Evolutionary conservation across 1,284 basidiomycete genomes (phyloP).

Genomic region (Flammula alnicola): DNA sequence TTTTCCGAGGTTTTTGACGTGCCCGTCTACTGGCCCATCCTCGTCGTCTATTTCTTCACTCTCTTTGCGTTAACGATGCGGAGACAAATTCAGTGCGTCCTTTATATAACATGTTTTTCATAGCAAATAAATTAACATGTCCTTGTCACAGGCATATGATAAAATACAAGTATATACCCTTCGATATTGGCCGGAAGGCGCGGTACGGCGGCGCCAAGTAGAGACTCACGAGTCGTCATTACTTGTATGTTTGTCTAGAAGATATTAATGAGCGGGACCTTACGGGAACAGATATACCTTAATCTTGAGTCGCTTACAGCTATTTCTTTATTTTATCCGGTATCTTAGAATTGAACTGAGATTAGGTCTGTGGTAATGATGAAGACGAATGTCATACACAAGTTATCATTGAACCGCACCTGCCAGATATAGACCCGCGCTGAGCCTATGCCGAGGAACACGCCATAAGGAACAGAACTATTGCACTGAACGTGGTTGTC

Average conservation of each 20-base stretch:
- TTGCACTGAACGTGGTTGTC: too few relatives aligned
- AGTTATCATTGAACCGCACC: not conserved
- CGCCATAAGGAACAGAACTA: too few relatives aligned
- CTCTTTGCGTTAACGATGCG: slow-evolving; percentile 92
- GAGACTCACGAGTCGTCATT: not conserved
- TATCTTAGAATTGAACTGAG: slow-evolving; percentile 13
- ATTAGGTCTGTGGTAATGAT: not conserved
- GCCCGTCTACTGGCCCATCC: slow-evolving; percentile 98
- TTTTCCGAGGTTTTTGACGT: slow-evolving; percentile 87
- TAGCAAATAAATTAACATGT: slow-evolving; percentile 1
- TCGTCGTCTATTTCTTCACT: slow-evolving; percentile 91
- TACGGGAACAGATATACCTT: slow-evolving; percentile 18
- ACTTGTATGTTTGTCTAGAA: not conserved
- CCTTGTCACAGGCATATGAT: slow-evolving; percentile 87
- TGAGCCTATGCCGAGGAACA: too few relatives aligned
- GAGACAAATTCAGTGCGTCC: slow-evolving; percentile 87
- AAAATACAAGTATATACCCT: slow-evolving; percentile 95
- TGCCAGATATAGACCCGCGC: too few relatives aligned
- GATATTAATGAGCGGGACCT: slow-evolving; percentile 10
- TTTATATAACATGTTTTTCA: not conserved
- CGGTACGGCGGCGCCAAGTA: slow-evolving; percentile 60
- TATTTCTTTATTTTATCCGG: slow-evolving; percentile 17
- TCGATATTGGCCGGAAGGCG: slow-evolving; percentile 88
- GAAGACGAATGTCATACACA: not conserved
- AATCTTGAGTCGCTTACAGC: slow-evolving; percentile 18